phyloP scores from a whole-genome alignment of 179 eudicot species.

The Corrigiola litoralis region DNA sequence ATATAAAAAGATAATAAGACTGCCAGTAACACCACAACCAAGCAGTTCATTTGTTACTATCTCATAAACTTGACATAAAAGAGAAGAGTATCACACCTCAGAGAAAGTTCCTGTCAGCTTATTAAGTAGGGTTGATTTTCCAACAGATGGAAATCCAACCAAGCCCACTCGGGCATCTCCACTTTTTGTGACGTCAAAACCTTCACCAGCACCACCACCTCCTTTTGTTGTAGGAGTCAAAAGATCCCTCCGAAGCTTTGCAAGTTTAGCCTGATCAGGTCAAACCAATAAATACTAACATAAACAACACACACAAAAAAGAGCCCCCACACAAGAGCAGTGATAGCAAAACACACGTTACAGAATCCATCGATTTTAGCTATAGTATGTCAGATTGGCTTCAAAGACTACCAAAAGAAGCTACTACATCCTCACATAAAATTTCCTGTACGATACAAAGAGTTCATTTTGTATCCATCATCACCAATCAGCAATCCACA shows the following conservation, averaged over 20 bases:
- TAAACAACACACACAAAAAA: not conserved
- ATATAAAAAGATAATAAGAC: conserved; percentile 1
- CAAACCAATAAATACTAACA: not conserved
- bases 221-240: conserved; percentile 84
- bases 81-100: conserved; percentile 51
- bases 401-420: no score
- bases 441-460: no score
- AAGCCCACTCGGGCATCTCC: conserved; percentile 98
- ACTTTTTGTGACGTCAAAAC: conserved; percentile 98
- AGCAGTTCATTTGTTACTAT: not conserved
- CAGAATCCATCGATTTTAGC: no score
- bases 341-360: no score
- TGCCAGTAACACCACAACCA: not conserved
- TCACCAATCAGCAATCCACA: no score
- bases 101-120: conserved; percentile 96
- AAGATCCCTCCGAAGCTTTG: conserved; percentile 91
- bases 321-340: not conserved
- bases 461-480: no score
- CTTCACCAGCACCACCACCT: conserved; percentile 98
- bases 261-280: conserved; percentile 78
- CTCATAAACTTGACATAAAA: not conserved
- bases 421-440: no score
- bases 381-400: no score
- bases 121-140: conserved; percentile 90
- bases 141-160: conserved; percentile 98